phyloP scores from a whole-genome alignment of 345 rosid genomes.

The Nephelium lappaceum region DNA sequence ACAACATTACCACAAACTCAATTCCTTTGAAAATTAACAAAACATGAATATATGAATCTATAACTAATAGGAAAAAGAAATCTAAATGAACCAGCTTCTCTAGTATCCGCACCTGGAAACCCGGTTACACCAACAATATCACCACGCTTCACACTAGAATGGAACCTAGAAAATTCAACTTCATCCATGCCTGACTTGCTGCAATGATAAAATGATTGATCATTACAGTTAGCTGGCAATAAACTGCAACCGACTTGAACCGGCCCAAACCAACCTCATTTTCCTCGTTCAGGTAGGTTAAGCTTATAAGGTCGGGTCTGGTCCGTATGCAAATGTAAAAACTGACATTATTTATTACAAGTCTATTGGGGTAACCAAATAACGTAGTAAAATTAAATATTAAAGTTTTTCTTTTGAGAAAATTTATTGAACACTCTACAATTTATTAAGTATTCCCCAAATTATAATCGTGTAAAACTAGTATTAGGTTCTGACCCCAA shows the following conservation, averaged over 20 bases:
- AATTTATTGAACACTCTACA: too few relatives aligned
- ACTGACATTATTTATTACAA: too few relatives aligned
- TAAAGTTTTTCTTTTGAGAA: too few relatives aligned
- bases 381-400: too few relatives aligned
- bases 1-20: not conserved
- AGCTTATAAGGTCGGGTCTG: too few relatives aligned
- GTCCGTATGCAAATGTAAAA: too few relatives aligned
- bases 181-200: constrained; percentile 85
- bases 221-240: not conserved
- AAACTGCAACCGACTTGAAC: too few relatives aligned
- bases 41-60: not conserved
- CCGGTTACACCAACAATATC: constrained; percentile 93
- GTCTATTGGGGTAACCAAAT: too few relatives aligned
- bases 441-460: too few relatives aligned
- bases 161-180: constrained; percentile 69
- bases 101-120: constrained; percentile 72
- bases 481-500: not conserved
- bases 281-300: too few relatives aligned
- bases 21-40: not conserved
- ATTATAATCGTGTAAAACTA: not conserved
- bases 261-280: too few relatives aligned
- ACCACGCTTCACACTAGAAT: constrained; percentile 79
- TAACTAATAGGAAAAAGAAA: not conserved
- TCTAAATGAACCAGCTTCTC: constrained; percentile 1
- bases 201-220: constrained; percentile 22